A percentile compares a stretch with the other conserved stretches of the same genome.
These are phyloP conservation scores for Cladosporium oxysporum DNA, from an alignment of 2,329 filamentous ascomycete species.

Conservation along the genomic window DNA sequence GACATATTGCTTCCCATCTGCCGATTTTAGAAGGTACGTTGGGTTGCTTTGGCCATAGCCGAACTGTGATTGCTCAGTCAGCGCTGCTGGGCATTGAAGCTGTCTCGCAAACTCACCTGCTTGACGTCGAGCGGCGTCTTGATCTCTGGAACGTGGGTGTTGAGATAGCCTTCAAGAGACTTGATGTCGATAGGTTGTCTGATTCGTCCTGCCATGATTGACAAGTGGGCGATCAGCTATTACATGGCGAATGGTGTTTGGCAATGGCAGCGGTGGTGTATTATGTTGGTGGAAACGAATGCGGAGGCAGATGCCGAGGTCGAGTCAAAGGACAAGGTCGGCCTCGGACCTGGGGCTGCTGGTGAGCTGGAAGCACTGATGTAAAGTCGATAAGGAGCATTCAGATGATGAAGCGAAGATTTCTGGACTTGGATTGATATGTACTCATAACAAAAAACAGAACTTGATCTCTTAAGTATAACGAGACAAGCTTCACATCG, in stretches of 20 bases:
- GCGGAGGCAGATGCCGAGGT: slow-evolving; percentile 18
- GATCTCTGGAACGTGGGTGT: slow-evolving; percentile 77
- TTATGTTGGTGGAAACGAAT: not conserved
- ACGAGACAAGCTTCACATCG: not conserved
- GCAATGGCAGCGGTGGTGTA: not conserved
- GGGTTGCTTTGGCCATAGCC: slow-evolving; percentile 97
- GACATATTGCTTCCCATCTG: slow-evolving; percentile 72
- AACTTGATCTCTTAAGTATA: not conserved
- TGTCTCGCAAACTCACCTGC: slow-evolving; percentile 60
- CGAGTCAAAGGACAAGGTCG: not conserved
- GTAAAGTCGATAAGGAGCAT: not conserved
- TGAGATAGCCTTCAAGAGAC: slow-evolving; percentile 77
- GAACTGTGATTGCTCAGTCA: slow-evolving; percentile 60
- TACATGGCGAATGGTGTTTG: slow-evolving; percentile 5
- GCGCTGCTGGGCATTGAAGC: slow-evolving; percentile 10
- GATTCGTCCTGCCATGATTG: slow-evolving; percentile 76
- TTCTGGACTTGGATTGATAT: not conserved
- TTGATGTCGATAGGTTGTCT: slow-evolving; percentile 86
- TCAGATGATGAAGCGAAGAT: not conserved
- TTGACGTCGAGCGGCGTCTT: slow-evolving; percentile 81
- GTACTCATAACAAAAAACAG: not conserved
- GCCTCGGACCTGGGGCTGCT: not conserved
- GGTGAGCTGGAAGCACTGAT: not conserved
- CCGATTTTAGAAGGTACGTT: slow-evolving; percentile 84
- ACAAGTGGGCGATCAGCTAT: not conserved